These are phyloP conservation scores for Teratosphaeria destructans DNA, from an alignment of 2,329 filamentous ascomycete genomes.

Conservation along the genomic window DNA sequence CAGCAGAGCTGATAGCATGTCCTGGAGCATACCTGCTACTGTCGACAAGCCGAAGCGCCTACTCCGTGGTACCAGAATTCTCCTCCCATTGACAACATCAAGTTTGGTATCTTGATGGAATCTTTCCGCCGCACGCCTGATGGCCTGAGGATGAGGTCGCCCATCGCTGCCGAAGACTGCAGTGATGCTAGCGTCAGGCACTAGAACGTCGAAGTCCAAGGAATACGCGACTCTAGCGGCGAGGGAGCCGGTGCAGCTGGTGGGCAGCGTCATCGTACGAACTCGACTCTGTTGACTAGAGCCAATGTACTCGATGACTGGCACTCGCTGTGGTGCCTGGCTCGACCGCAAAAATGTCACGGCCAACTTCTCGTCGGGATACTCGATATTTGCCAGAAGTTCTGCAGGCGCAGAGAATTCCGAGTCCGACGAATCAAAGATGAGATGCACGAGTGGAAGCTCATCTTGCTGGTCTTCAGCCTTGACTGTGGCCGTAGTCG, in stretches of 20 bases:
- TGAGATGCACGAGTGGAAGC: constrained; percentile 9
- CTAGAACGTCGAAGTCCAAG: constrained; percentile 1
- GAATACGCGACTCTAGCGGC: constrained; percentile 1
- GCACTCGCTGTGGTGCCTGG: background rate
- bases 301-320: background rate
- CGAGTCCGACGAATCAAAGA: constrained; percentile 4
- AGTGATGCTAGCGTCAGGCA: constrained; percentile 1
- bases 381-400: background rate
- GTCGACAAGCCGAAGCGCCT: background rate
- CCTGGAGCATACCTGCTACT: constrained; percentile 8
- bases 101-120: constrained; percentile 9
- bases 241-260: background rate
- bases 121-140: constrained; percentile 9
- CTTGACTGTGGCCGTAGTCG: constrained; percentile 2
- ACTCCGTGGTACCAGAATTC: constrained; percentile 4
- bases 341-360: background rate
- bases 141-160: constrained; percentile 11
- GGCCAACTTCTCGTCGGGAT: background rate
- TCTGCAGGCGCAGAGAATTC: background rate
- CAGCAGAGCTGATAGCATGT: constrained; percentile 6
- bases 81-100: constrained; percentile 11
- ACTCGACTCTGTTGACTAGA: background rate
- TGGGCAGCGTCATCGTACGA: constrained; percentile 1
- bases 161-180: constrained; percentile 8
- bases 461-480: constrained; percentile 2